Evolutionary conservation across 2,329 filamentous ascomycete genomes (phyloP).

Genomic region (Colletotrichum cuscutae): DNA sequence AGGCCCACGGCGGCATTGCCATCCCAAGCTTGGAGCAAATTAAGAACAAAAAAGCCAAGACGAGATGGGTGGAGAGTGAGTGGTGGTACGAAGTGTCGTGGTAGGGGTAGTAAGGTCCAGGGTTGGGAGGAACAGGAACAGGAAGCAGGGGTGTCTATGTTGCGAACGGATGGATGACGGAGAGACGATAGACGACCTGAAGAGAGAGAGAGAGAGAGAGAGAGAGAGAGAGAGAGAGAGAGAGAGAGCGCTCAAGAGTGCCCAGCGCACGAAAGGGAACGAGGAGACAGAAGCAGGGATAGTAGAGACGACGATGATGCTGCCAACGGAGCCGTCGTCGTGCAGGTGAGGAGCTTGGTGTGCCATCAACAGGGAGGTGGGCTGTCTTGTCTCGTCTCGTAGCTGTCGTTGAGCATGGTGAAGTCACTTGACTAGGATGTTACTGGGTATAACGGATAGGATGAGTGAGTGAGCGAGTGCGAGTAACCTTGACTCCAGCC

Average conservation of each 20-base stretch:
- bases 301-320: constrained; percentile 12
- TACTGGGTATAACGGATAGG: background rate
- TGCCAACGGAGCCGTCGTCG: constrained; percentile 22
- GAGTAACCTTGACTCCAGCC: background rate
- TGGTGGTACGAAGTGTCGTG: background rate
- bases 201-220: background rate
- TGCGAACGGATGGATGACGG: constrained; percentile 27
- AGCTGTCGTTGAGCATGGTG: background rate
- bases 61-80: constrained; percentile 21
- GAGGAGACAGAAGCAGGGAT: background rate
- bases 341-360: background rate
- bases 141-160: constrained; percentile 4
- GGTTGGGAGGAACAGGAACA: constrained; percentile 25
- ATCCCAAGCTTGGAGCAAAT: constrained; percentile 37
- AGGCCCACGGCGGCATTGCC: constrained; percentile 35
- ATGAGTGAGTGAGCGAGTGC: background rate
- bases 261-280: background rate
- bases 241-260: background rate
- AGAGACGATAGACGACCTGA: constrained; percentile 25
- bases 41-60: constrained; percentile 35
- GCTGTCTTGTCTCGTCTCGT: background rate
- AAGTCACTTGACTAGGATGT: constrained; percentile 6
- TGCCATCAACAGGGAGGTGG: background rate
- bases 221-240: background rate
- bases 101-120: constrained; percentile 7